Evolutionary conservation across 768 basidiomycete genomes (phyloP).

Genomic region (Pleurotus citrinopileatus): DNA sequence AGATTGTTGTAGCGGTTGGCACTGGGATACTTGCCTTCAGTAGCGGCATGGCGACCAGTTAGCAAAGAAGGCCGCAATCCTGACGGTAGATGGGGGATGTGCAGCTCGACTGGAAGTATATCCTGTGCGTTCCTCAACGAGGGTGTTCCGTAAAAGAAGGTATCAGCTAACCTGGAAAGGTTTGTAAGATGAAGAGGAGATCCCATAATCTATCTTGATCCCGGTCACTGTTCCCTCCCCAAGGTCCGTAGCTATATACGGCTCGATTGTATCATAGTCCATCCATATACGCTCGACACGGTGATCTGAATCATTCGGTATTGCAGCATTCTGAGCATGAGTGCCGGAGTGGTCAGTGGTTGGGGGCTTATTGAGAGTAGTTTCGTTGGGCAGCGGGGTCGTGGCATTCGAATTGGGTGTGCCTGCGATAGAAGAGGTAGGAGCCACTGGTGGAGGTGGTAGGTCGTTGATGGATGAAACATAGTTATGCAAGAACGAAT

Average conservation of each 20-base stretch:
- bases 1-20: not conserved
- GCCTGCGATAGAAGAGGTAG: constrained; percentile 30
- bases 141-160: not conserved
- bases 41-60: constrained; percentile 48
- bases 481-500: constrained; percentile 92
- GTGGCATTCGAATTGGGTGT: constrained; percentile 25
- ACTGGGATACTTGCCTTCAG: constrained; percentile 49
- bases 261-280: constrained; percentile 82
- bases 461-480: constrained; percentile 76
- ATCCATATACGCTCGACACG: constrained; percentile 81
- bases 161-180: constrained; percentile 55
- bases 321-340: constrained; percentile 32
- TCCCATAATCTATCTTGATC: constrained; percentile 55
- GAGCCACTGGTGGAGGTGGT: constrained; percentile 37
- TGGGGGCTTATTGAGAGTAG: constrained; percentile 26
- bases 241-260: constrained; percentile 54
- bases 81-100: constrained; percentile 71
- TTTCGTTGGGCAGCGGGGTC: constrained; percentile 28
- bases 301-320: constrained; percentile 85
- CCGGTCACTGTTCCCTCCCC: constrained; percentile 41
- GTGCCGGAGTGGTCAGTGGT: constrained; percentile 20
- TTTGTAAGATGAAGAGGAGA: constrained; percentile 38
- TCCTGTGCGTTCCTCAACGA: constrained; percentile 41
- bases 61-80: constrained; percentile 43
- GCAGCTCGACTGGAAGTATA: constrained; percentile 72